Conservation (phyloP, 2,329 filamentous ascomycete species). For the Gremmenia infestans region DNA sequence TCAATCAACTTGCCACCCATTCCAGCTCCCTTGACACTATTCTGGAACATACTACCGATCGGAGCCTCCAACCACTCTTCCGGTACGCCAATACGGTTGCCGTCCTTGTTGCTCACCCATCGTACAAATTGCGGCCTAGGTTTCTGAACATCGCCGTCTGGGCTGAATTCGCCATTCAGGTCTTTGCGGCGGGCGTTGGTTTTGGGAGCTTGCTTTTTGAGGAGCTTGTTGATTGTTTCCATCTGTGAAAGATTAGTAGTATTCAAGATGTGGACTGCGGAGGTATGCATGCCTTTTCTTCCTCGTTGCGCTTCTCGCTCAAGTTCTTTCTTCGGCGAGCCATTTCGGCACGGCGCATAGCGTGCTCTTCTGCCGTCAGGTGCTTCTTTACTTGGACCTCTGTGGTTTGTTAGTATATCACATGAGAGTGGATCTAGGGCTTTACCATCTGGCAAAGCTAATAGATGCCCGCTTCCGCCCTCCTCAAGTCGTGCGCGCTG, state of each 20-base stretch:
- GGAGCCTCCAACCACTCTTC: constrained; percentile 63
- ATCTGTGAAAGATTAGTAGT: constrained; percentile 47
- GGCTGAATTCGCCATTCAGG: constrained; percentile 40
- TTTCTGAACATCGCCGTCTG: constrained; percentile 43
- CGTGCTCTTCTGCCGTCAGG: constrained; percentile 67
- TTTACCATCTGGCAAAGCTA: constrained; percentile 40
- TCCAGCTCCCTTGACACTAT: constrained; percentile 20
- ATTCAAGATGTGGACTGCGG: neutral
- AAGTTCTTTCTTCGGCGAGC: constrained; percentile 67
- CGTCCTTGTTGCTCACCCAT: constrained; percentile 64
- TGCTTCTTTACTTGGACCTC: constrained; percentile 70
- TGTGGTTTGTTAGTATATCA: constrained; percentile 26
- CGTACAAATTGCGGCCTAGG: constrained; percentile 60
- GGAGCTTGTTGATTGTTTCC: constrained; percentile 86
- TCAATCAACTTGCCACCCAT: constrained; percentile 30
- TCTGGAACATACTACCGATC: constrained; percentile 52
- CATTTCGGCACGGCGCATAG: constrained; percentile 70
- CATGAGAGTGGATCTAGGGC: neutral
- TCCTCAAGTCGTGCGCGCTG: constrained; percentile 57
- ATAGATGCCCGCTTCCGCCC: constrained; percentile 37
- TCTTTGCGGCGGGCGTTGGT: constrained; percentile 46
- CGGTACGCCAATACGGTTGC: constrained; percentile 59
- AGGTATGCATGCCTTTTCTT: constrained; percentile 57
- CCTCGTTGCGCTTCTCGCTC: constrained; percentile 71
- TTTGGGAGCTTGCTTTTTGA: constrained; percentile 81